These are phyloP conservation scores for Anisodus acutangulus DNA, from an alignment of 257 asterid genomes.

Conservation along the genomic window DNA sequence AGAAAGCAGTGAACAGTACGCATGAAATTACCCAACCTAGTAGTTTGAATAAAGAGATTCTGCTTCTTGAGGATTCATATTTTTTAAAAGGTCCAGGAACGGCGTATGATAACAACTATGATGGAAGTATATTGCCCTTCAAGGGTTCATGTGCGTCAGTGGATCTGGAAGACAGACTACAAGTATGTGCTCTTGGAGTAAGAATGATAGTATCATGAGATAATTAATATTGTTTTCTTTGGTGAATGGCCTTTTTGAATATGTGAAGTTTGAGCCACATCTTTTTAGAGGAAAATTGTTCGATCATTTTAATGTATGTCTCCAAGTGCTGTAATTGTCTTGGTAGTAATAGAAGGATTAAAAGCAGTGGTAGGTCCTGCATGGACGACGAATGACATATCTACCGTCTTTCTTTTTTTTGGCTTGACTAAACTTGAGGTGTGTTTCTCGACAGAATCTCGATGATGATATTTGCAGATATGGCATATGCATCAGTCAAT, in stretches of 20 bases:
- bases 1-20: conserved; percentile 23
- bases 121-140: conserved; percentile 7
- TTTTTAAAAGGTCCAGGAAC: conserved; percentile 31
- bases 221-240: neutral
- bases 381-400: neutral
- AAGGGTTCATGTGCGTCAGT: conserved; percentile 29
- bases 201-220: neutral
- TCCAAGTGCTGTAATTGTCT: neutral
- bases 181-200: neutral
- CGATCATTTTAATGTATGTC: neutral
- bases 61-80: conserved; percentile 29
- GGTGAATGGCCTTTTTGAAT: conserved; percentile 15
- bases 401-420: neutral
- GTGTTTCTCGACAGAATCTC: conserved; percentile 43
- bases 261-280: conserved; percentile 22
- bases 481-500: conserved; percentile 25
- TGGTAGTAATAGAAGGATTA: neutral
- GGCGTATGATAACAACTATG: conserved; percentile 22
- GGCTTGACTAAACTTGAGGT: conserved; percentile 19
- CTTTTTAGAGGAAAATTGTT: neutral
- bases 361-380: conserved; percentile 24
- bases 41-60: conserved; percentile 8
- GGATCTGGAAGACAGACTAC: conserved; percentile 9
- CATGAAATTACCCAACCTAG: conserved; percentile 31
- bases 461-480: conserved; percentile 42